Base-by-base conservation (phyloP, 2,329 filamentous ascomycete genomes). In the Phaeoacremonium minimum region DNA sequence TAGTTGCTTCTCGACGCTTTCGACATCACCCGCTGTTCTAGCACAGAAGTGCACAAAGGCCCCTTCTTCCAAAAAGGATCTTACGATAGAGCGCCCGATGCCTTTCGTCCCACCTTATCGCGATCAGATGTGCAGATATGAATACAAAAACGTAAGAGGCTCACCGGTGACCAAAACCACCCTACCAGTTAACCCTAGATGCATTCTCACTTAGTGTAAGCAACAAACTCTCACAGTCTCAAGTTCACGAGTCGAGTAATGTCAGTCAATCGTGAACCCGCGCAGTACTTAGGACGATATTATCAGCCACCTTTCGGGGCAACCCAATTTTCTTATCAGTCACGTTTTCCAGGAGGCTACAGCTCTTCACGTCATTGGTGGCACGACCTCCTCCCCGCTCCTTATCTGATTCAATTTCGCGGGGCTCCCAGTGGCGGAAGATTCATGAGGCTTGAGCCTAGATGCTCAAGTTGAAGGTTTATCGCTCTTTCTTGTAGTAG, bases 111-210 rank as follows among this genome's bases (percentile, higher is more conserved):
- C 37, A 33, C 38, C 37, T 47, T 35, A 17, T 6, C n/a, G 31
- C 41, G 22, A 34, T 35, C 15, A 11, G 32, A 15, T 11, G 15
- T 18, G 17, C 9, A 6, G 18, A 11, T 16, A 4, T 26, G 13
- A n/a, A 15, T 9, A 22, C 4, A n/a, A 4, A 13, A 17, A 12
- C 8, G 16, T 6, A 15, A 13, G 2, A 2, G 11, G 11, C 36
- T 15, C 36, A 56, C 57, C 57, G 22, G 58, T 61, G 7, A 61
- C 47, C 4, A 60, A 43, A 13, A 57, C 50, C 14, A 59, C 52
- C 36, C 60, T 61, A 19, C 50, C 49, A 22, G 56, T 47, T n/a
- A 61, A 51, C 19, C 47, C 48, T 12, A 61, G 53, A 43, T 57
- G 48, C 58, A 61, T 61, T 17, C 22, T 38, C 3, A 18, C 15